Percentiles rank a stretch among this genome's conserved stretches.
These are phyloP conservation scores for Pichiaceae sp. DNA, from an alignment of 1,139 yeast species.

Conservation along the genomic window DNA sequence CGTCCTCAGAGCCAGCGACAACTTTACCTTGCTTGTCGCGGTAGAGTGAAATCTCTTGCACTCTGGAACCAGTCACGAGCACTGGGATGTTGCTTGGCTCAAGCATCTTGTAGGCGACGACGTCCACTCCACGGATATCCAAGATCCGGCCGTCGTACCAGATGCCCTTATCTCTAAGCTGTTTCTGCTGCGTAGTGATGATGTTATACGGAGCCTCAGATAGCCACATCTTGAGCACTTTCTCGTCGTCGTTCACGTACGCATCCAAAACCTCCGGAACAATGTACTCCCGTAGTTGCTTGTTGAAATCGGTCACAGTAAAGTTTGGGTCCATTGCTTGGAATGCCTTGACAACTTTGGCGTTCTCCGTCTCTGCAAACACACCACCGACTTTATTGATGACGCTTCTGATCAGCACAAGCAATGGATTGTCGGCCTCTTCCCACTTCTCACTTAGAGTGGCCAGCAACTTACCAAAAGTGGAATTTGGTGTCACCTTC, in stretches of 20 bases:
- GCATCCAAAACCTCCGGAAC: constrained; percentile 96
- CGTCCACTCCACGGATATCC: constrained; percentile 93
- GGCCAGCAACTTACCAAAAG: constrained; percentile 59
- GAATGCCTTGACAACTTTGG: constrained; percentile 80
- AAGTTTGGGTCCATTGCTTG: constrained; percentile 87
- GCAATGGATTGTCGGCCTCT: constrained; percentile 89
- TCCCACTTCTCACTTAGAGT: constrained; percentile 73
- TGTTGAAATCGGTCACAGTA: constrained; percentile 70
- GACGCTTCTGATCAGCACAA: constrained; percentile 73
- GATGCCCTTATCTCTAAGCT: constrained; percentile 83
- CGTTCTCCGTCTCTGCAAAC: constrained; percentile 95
- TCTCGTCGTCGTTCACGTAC: constrained; percentile 84
- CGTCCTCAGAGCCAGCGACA: constrained; percentile 94
- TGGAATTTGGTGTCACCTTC: constrained; percentile 56
- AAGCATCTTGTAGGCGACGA: constrained; percentile 78
- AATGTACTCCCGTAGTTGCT: constrained; percentile 83
- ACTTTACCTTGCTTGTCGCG: constrained; percentile 91
- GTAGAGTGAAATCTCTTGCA: constrained; percentile 89
- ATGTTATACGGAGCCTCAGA: constrained; percentile 96
- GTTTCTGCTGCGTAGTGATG: constrained; percentile 90
- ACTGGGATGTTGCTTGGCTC: constrained; percentile 94
- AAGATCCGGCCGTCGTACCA: constrained; percentile 87
- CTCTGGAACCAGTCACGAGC: constrained; percentile 89
- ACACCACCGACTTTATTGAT: constrained; percentile 76
- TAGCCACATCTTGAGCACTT: constrained; percentile 79